Conservation (phyloP, 176 grass and related monocot genomes). For the Oryza punctata region DNA sequence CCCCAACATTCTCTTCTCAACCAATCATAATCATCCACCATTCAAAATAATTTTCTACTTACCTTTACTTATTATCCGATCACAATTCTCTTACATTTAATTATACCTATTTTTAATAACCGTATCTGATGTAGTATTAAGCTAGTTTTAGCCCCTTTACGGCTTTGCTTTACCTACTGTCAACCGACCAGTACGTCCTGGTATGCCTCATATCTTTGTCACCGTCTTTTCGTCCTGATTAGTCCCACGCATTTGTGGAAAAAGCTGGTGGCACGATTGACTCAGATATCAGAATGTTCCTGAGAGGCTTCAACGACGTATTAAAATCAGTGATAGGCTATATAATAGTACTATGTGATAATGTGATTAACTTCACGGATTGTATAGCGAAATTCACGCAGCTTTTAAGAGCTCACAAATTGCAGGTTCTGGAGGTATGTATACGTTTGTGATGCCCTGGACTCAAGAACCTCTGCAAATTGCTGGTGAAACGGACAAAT, state of each 20-base stretch:
- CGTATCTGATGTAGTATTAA: no score
- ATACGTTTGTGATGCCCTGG: not conserved
- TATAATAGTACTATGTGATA: no score
- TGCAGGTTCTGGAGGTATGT: not conserved
- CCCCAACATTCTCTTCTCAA: no score
- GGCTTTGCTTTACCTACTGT: not conserved
- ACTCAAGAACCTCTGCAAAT: not conserved
- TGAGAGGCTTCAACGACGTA: not conserved
- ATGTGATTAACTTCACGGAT: not conserved
- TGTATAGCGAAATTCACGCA: not conserved
- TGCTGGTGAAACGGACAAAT: not conserved
- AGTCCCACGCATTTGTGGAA: not conserved
- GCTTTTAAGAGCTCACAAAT: not conserved
- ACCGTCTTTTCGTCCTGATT: not conserved
- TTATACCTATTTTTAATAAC: no score
- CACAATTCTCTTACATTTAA: no score
- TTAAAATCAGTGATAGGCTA: not conserved
- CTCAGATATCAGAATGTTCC: not conserved
- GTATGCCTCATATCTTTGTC: not conserved
- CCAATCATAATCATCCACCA: no score
- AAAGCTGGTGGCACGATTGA: conserved; percentile 15
- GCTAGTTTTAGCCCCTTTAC: not conserved
- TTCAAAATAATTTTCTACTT: no score
- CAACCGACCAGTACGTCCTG: not conserved
- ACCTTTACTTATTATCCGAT: no score